phyloP scores from a whole-genome alignment of 495 filamentous ascomycete genomes.

The Aspergillus homomorphus region DNA sequence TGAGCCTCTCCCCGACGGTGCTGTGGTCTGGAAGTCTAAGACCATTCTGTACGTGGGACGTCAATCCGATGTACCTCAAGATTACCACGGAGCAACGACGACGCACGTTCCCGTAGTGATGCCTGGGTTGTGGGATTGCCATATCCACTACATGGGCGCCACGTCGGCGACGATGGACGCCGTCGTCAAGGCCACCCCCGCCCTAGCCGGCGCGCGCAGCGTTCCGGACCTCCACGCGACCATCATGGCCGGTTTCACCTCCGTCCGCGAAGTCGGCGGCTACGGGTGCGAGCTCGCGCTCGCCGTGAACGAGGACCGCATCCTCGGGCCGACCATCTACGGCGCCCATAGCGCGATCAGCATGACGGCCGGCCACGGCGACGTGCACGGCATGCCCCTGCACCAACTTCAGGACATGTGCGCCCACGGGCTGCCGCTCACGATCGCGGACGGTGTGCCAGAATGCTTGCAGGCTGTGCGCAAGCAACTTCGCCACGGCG shows the following conservation, averaged over 20 bases:
- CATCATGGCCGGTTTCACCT: constrained; percentile 51
- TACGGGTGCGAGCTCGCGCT: constrained; percentile 39
- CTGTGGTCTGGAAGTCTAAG: constrained; percentile 39
- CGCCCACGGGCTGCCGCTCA: constrained; percentile 21
- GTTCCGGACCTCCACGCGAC: constrained; percentile 39
- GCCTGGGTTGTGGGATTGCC: constrained; percentile 55
- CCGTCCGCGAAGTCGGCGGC: constrained; percentile 48
- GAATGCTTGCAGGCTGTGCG: constrained; percentile 48
- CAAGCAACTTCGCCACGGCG: constrained; percentile 47
- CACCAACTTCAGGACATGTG: constrained; percentile 30
- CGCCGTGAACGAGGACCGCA: constrained; percentile 44
- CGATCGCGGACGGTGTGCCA: constrained; percentile 45
- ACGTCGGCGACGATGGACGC: constrained; percentile 6
- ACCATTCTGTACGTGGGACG: constrained; percentile 45
- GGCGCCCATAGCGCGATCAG: constrained; percentile 35
- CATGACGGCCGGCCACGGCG: constrained; percentile 50
- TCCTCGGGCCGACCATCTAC: constrained; percentile 50
- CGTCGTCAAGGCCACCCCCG: constrained; percentile 11
- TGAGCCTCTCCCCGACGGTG: constrained; percentile 33
- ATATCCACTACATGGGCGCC: constrained; percentile 41
- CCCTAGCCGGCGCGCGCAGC: constrained; percentile 34
- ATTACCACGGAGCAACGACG: constrained; percentile 26
- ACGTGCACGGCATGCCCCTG: constrained; percentile 36
- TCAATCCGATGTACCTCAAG: constrained; percentile 26
- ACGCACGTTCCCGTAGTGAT: constrained; percentile 40